Evolutionary conservation across 257 asterid species (phyloP).

Genomic region (Parsonsia alboflavescens): DNA sequence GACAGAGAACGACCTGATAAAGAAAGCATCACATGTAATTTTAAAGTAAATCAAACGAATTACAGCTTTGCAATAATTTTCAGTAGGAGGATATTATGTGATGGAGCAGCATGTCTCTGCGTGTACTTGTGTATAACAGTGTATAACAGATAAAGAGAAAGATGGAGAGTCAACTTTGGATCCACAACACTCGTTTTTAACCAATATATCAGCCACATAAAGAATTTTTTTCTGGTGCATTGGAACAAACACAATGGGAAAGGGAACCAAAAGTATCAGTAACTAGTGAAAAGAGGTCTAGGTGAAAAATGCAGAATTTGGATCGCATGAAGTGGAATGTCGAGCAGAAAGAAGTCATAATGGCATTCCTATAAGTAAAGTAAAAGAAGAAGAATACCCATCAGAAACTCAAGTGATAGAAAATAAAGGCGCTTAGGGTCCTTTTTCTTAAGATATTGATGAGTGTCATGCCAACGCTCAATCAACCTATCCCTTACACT

Average conservation of each 20-base stretch:
- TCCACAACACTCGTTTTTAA: not conserved
- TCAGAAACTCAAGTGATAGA: slow-evolving; percentile 51
- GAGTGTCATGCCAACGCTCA: slow-evolving; percentile 57
- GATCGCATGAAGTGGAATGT: not conserved
- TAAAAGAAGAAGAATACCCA: slow-evolving; percentile 31
- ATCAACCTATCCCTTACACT: slow-evolving; percentile 49
- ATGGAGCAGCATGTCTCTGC: not conserved
- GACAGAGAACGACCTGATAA: slow-evolving; percentile 46
- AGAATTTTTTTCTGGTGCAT: not conserved
- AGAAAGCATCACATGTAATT: not conserved
- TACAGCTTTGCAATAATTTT: not conserved
- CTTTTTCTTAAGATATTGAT: slow-evolving; percentile 38
- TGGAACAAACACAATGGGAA: not conserved
- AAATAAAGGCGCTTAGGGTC: slow-evolving; percentile 52
- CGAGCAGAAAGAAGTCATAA: slow-evolving; percentile 10
- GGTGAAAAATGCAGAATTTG: not conserved
- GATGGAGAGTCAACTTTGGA: not conserved
- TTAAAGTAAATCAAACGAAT: not conserved
- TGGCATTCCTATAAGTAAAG: not conserved
- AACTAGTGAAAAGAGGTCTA: slow-evolving; percentile 1
- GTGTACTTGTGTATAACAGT: not conserved
- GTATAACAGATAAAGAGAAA: not conserved
- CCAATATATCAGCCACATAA: not conserved
- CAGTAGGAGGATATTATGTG: not conserved
- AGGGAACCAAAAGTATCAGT: not conserved